Evolutionary conservation across 2,329 filamentous ascomycete species (phyloP).

Genomic region (Diaporthe velutina): DNA sequence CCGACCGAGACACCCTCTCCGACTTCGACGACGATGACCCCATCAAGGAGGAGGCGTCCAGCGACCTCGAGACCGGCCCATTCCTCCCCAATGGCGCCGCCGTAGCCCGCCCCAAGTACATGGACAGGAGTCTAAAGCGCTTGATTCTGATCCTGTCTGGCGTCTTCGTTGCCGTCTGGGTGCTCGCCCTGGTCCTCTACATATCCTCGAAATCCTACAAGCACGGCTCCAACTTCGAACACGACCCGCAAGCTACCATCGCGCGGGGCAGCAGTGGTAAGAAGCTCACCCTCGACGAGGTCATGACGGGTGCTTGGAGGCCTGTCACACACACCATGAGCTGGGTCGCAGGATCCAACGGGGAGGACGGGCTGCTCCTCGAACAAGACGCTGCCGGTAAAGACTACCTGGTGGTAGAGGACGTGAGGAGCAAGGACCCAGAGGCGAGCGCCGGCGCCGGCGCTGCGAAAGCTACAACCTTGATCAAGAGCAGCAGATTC

Average conservation of each 20-base stretch:
- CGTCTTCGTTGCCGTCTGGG: slow-evolving; percentile 76
- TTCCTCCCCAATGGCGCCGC: slow-evolving; percentile 59
- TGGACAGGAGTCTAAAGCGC: slow-evolving; percentile 76
- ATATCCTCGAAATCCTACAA: slow-evolving; percentile 75
- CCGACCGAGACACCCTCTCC: slow-evolving; percentile 48
- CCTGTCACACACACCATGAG: slow-evolving; percentile 75
- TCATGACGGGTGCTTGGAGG: slow-evolving; percentile 75
- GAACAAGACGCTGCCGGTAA: slow-evolving; percentile 75
- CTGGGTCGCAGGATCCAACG: slow-evolving; percentile 81
- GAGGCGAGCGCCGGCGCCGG: slow-evolving; percentile 52
- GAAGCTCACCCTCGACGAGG: slow-evolving; percentile 79
- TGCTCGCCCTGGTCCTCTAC: slow-evolving; percentile 76
- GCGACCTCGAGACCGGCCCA: slow-evolving; percentile 65
- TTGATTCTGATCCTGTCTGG: slow-evolving; percentile 71
- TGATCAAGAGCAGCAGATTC: slow-evolving; percentile 81
- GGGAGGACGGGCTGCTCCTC: slow-evolving; percentile 87
- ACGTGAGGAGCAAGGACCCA: slow-evolving; percentile 71
- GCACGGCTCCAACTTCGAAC: slow-evolving; percentile 71
- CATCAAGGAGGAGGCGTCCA: slow-evolving; percentile 57
- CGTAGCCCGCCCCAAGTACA: slow-evolving; percentile 61
- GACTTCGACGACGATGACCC: slow-evolving; percentile 60
- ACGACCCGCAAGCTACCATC: slow-evolving; percentile 76
- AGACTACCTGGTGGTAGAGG: slow-evolving; percentile 87
- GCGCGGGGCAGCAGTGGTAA: slow-evolving; percentile 76
- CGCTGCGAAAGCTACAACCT: slow-evolving; percentile 68